These are phyloP conservation scores for Rosa lucieae DNA, from an alignment of 306 rosid genomes.

Conservation along the genomic window DNA sequence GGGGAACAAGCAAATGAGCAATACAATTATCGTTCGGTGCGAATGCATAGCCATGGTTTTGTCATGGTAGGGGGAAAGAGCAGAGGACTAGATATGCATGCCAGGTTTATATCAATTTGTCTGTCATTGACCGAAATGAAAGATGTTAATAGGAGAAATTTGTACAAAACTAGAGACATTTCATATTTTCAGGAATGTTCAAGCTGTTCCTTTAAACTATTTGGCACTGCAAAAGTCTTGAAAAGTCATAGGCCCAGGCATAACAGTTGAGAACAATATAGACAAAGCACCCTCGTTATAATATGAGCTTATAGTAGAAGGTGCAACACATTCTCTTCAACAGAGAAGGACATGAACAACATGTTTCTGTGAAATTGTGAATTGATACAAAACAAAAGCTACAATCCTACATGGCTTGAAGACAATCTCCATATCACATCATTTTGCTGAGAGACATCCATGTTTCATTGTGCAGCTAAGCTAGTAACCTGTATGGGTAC, in stretches of 20 bases:
- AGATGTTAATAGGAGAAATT: too few relatives aligned
- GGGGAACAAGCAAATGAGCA: too few relatives aligned
- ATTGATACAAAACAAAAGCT: not conserved
- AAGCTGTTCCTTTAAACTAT: not conserved
- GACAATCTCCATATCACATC: constrained; percentile 2
- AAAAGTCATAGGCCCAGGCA: not conserved
- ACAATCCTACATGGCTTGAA: not conserved
- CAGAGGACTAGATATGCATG: not conserved
- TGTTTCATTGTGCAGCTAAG: not conserved
- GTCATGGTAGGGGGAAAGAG: too few relatives aligned
- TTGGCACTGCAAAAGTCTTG: not conserved
- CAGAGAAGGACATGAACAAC: constrained; percentile 4
- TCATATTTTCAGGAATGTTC: not conserved
- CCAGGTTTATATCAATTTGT: too few relatives aligned
- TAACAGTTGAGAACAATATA: not conserved
- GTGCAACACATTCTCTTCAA: not conserved
- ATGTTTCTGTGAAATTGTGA: not conserved
- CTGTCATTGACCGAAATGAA: too few relatives aligned
- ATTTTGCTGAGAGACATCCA: not conserved
- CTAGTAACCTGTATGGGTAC: not conserved
- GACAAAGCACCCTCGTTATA: not conserved
- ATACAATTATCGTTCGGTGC: too few relatives aligned
- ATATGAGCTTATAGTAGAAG: not conserved
- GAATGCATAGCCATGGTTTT: too few relatives aligned
- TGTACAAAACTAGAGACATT: too few relatives aligned